Evolutionary conservation across 805 yeast genomes (phyloP), one percentile per base, ranked within the genome.

Genomic region (Maudiozyma barnettii): DNA sequence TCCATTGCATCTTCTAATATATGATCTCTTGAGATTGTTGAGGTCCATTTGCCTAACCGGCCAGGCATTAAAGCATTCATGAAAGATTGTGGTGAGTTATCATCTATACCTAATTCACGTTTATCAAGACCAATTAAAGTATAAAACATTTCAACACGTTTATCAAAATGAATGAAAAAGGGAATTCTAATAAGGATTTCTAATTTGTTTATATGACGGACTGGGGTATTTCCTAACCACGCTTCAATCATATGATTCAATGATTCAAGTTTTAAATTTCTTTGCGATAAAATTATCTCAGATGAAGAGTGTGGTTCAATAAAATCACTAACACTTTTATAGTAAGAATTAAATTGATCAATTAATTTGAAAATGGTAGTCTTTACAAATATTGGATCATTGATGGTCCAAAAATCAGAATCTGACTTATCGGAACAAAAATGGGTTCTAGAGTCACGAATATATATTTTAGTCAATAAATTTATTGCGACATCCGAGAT

Each of bases 1-100:
- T 72, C 67, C 59, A 71, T 85, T 0, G 96, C 90, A 66, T 88
- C 96, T 33, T 80, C 82, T 12, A 89, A 62, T n/a, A 86, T 53
- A 51, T 74, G 67, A 6, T 81, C 88, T 51, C 98, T 75, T 42
- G 86, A 73, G 14, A 91, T 77, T 1, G 72, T 72, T 0, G 82
- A 90, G 1, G 58, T 49, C 23, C 40, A 20, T 19, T 10, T 37
- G 10, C 22, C 22, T 20, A 19, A 37, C 7, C 36, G 45, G 23
- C 42, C 41, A 5, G 39, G 37, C 43, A 44, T 21, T 7, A 48
- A 30, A n/a, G 36, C 36, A 33, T 33, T 33, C 19, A 33, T 33
- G 8, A 33, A n/a, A 4, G 18, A 29, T 18, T 35, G 41, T 20
- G 40, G 12, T 6, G 20, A 16, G 19, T 35, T 22, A 37, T 39